Evolutionary conservation across 2,329 filamentous ascomycete species (phyloP), one percentile per base, ranked within the genome.

Genomic region (Thielaviopsis ethacetica): DNA sequence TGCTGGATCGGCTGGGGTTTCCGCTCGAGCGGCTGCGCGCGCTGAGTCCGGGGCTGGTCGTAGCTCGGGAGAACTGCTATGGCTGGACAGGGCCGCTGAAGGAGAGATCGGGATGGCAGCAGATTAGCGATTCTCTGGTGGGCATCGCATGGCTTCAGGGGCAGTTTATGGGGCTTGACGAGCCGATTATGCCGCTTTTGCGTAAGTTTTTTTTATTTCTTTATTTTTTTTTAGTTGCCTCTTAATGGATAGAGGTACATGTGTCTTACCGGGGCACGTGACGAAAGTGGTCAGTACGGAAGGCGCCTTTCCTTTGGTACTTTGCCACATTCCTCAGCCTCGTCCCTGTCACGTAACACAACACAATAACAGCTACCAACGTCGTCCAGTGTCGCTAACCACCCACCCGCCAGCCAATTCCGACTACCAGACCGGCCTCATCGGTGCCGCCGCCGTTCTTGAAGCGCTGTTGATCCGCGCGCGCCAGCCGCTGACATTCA

Each of bases 11-110:
- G 13, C 61, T 60, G 15, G 61, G 61, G 9, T 62, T 60, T 51
- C 44, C 58, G 4, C 10, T 56, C 13, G 34, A 22, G 7, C 22
- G 38, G 7, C 49, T 62, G 13, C 70, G 76, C 0, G 70, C 76
- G 5, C 52, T 58, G 15, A 58, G 51, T 5, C 47, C 56, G 27
- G 19, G 34, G 2, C 66, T 83, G 38, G 75, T 88, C 6, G 85
- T 86, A 64, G 81, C 86, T 7, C 77, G 79, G 38, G 84, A 88
- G 67, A 83, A 88, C 66, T 88, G 84, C 67, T 88, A 87, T 64
- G 85, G 85, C 0, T 87, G 83, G 84, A 52, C 49, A 10, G 56
- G 56, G n/a, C 56, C 56, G 19, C 27, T 58, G 2, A 76, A 79
- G 0, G 69, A 71, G 7, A 74, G 84, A 3, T 78, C 82, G 5